Evolutionary conservation across 768 basidiomycete genomes (phyloP), one percentile per base, ranked within the genome.

Genomic region (Rhizopogon salebrosus): DNA sequence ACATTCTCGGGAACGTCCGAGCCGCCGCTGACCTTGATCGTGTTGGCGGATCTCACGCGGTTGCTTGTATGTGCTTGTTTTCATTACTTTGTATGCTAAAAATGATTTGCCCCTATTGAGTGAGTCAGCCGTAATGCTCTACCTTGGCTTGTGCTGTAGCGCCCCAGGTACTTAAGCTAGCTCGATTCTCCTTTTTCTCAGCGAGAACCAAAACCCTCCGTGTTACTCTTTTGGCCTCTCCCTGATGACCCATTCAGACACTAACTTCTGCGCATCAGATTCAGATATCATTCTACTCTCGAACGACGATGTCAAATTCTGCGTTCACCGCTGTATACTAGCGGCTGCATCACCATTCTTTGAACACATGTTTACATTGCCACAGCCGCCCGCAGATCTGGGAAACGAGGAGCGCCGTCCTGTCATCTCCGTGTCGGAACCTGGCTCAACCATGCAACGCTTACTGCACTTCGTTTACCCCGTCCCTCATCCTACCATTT

Each of bases 301-400:
- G 0, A 63, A 63, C 54, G 60, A 66, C 48, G 65, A 62, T 4
- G 69, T 75, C 48, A 75, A 80, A 58, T 87, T 88, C 61, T 75
- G 71, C 38, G 78, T 82, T 29, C 87, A 87, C 66, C 74, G 75
- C 54, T 79, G 76, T 64, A 76, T 89, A 55, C 77, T 90, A 43
- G 69, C 79, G 10, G 71, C 74, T 4, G 82, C 84, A 1, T 89
- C 87, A 5, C 75, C 82, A 2, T 84, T 89, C 68, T 90, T 89
- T 66, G 63, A 67, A 48, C 78, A 84, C 51, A 81, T 88, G 83
- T 84, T 89, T 61, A 65, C 79, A 20, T 70, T 88, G 16, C 84
- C 87, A 4, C 85, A 87, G 56, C 68, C 75, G 10, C 54, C 58
- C 38, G 41, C 66, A 52, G 59, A 63, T 22, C 23, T 36, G 8